Percentiles rank a stretch among this genome's conserved stretches.
Conservation (phyloP, 148 eudicot species). For the Suaeda aralocaspica region DNA sequence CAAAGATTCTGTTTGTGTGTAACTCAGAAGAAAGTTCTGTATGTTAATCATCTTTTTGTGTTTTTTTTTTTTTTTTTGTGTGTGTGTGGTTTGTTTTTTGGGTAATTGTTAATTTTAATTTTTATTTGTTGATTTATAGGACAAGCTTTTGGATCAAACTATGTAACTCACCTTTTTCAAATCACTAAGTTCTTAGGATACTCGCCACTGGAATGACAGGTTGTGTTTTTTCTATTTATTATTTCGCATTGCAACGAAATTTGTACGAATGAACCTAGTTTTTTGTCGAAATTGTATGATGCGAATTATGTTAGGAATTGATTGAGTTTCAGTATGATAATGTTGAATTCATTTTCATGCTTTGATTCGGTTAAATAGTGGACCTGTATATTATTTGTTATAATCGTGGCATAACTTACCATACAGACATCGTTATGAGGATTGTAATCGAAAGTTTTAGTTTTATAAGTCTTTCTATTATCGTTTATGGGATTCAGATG, state of each 20-base stretch:
- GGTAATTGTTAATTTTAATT: neutral
- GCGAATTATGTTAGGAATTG: neutral
- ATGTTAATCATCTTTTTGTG: neutral
- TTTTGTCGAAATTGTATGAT: neutral
- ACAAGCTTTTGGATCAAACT: constrained; percentile 95
- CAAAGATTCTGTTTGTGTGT: constrained; percentile 92
- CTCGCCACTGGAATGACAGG: constrained; percentile 99
- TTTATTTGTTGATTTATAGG: constrained; percentile 42
- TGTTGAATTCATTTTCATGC: neutral
- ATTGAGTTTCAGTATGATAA: neutral
- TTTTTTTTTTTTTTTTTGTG: neutral
- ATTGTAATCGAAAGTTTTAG: neutral
- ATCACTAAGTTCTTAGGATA: constrained; percentile 76
- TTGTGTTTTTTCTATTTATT: constrained; percentile 8
- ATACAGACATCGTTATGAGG: neutral
- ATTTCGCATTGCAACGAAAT: no score
- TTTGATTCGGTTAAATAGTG: no score
- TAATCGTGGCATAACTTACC: no score
- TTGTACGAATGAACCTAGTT: no score
- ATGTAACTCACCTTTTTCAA: constrained; percentile 77
- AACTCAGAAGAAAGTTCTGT: constrained; percentile 99
- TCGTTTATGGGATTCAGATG: neutral
- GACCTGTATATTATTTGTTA: no score
- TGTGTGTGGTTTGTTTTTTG: neutral
- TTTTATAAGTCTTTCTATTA: no score